Percentiles rank a stretch among this genome's conserved stretches.
phyloP scores from a whole-genome alignment of 176 grass and related monocot genomes.

The Musa acuminata region DNA sequence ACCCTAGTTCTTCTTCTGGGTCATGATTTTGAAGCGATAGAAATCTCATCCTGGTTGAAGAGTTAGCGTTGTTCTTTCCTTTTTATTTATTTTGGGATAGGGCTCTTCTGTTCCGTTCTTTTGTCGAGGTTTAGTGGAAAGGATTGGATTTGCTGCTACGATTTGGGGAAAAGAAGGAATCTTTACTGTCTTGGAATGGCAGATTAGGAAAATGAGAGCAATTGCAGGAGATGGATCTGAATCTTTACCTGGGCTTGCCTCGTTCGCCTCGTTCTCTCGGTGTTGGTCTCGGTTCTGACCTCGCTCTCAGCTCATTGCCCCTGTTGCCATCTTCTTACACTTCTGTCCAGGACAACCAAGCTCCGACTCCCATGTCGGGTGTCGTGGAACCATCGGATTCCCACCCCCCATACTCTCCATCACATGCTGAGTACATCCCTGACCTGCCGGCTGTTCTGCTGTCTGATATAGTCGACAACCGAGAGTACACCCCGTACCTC shows the following conservation, averaged over 20 bases:
- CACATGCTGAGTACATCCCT: slow-evolving; percentile 19
- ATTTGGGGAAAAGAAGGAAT: not conserved
- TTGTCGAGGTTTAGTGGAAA: too few relatives aligned
- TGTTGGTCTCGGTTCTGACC: slow-evolving; percentile 85
- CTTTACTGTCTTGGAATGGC: not conserved
- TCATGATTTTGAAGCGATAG: too few relatives aligned
- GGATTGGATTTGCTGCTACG: not conserved
- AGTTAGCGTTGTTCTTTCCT: too few relatives aligned
- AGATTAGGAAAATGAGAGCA: not conserved
- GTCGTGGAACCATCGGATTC: slow-evolving; percentile 19
- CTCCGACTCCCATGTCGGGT: slow-evolving; percentile 6
- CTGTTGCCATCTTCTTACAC: slow-evolving; percentile 48
- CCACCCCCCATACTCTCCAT: slow-evolving; percentile 33
- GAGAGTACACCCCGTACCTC: slow-evolving; percentile 44
- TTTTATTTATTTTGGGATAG: too few relatives aligned
- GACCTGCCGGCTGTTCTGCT: slow-evolving; percentile 20
- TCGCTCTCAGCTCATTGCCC: slow-evolving; percentile 63
- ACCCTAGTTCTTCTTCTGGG: too few relatives aligned
- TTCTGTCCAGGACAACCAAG: slow-evolving; percentile 37
- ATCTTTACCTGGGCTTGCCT: slow-evolving; percentile 84
- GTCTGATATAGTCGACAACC: slow-evolving; percentile 25
- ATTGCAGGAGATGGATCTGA: slow-evolving; percentile 68
- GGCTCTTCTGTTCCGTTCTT: too few relatives aligned
- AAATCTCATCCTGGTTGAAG: too few relatives aligned
- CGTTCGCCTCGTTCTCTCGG: slow-evolving; percentile 56